Conservation (phyloP, 1,284 basidiomycete species). For the Moesziomyces antarcticus region DNA sequence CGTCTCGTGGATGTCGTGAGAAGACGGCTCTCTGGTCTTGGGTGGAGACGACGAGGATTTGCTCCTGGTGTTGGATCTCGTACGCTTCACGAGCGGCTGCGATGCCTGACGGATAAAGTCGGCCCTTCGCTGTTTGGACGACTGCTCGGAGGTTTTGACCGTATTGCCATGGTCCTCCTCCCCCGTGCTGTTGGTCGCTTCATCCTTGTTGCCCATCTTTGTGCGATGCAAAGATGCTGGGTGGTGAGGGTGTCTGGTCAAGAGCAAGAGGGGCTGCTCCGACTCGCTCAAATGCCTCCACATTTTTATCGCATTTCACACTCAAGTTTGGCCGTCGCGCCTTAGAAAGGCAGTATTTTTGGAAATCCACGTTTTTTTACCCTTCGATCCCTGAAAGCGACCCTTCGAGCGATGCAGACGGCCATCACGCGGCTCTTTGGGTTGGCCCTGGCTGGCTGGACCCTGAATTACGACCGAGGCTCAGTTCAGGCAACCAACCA, state of each 20-base stretch:
- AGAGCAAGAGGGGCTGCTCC: neutral
- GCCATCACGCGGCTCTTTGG: neutral
- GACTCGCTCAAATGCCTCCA: neutral
- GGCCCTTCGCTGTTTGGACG: constrained; percentile 33
- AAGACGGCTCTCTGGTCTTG: constrained; percentile 11
- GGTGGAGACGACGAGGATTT: constrained; percentile 23
- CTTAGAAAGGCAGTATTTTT: neutral
- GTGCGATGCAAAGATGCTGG: neutral
- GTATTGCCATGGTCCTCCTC: constrained; percentile 18
- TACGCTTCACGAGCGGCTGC: constrained; percentile 27
- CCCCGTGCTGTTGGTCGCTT: constrained; percentile 15
- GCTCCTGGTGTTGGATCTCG: constrained; percentile 20
- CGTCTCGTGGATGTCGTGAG: constrained; percentile 23
- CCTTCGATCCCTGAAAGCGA: no score
- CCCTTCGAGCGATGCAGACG: no score
- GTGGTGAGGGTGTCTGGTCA: neutral
- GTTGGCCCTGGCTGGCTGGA: no score
- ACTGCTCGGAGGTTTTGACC: constrained; percentile 10
- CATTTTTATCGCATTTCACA: neutral
- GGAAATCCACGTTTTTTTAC: neutral
- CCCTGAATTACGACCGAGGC: no score
- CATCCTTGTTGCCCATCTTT: constrained; percentile 16
- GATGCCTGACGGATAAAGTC: constrained; percentile 49
- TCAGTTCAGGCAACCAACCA: no score
- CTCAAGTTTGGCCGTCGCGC: neutral